Evolutionary conservation across 1,284 basidiomycete species (phyloP).

Genomic region (Flammula alnicola): DNA sequence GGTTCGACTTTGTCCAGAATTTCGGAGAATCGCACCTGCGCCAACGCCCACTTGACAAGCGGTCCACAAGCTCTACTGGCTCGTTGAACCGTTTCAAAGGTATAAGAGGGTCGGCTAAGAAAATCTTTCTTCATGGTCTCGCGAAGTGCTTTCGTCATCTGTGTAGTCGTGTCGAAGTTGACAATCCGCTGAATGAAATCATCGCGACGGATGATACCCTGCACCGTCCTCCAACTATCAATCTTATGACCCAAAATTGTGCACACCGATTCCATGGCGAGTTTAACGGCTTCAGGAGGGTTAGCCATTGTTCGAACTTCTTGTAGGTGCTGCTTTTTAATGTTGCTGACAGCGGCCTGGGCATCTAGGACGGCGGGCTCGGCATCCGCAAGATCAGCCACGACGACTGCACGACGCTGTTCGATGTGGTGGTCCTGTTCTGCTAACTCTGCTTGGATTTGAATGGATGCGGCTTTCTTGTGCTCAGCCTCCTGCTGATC

Average conservation of each 20-base stretch:
- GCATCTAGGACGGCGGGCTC: conserved; percentile 98
- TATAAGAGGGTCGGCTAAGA: conserved; percentile 89
- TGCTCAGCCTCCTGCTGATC: conserved; percentile 99
- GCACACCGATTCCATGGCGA: conserved; percentile 99
- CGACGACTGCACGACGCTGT: conserved; percentile 87
- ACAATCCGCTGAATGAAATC: conserved; percentile 98
- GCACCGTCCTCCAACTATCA: conserved; percentile 96
- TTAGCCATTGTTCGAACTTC: conserved; percentile 99
- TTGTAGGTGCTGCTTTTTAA: conserved; percentile 95
- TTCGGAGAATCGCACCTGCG: conserved; percentile 97
- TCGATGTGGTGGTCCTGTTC: conserved; percentile 92
- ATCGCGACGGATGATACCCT: conserved; percentile 95
- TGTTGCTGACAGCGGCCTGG: conserved; percentile 94
- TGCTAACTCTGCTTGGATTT: conserved; percentile 93
- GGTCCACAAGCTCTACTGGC: conserved; percentile 98
- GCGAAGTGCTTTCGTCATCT: conserved; percentile 90
- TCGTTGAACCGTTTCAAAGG: conserved; percentile 94
- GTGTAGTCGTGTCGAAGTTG: conserved; percentile 92
- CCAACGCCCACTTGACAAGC: conserved; percentile 97
- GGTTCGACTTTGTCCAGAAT: conserved; percentile 98
- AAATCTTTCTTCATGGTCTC: conserved; percentile 96
- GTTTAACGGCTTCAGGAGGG: conserved; percentile 96
- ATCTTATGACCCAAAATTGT: conserved; percentile 97
- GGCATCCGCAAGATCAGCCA: conserved; percentile 95
- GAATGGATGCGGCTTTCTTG: conserved; percentile 95